Base-by-base conservation (phyloP, 768 basidiomycete species). In the Tulasnella sp. region DNA sequence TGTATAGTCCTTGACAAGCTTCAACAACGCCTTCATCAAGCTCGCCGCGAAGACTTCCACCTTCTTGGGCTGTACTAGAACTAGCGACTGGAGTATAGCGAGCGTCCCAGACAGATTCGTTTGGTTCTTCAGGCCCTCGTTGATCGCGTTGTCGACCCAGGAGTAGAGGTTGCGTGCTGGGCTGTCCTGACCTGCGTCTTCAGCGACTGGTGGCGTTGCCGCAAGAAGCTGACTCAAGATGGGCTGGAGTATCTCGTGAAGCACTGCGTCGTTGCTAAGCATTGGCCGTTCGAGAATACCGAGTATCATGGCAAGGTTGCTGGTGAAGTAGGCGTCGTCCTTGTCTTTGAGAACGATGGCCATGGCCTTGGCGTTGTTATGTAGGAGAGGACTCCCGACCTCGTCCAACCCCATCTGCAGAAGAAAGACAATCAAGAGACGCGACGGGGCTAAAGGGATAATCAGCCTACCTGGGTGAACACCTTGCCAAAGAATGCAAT, bases 261-360 rank as follows among this genome's bases (percentile, higher is more conserved):
- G 78, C 9, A 72, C 73, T 50, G 79, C 71, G 57, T 97, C 92
- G 22, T 93, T 91, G 21, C 82, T 83, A 15, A 84, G 71, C 67
- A 94, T 76, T 15, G 91, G 88, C 72, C 90, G 94, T 63, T 89
- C 85, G 55, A 98, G 77, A 22, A 98, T 80, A 63, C 85, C 85
- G 65, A 86, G 84, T 5, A 98, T 75, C 12, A 83, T 76, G 3
- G 73, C 69, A 0, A 87, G 80, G 67, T 97, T 92, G 21, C 75
- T 65, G 3, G 68, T 72, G 68, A 85, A 88, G 94, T 94, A 99
- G 0, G 77, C 69, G 64, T 92, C 84, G 19, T 84, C 78, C 66
- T 94, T 89, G 66, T 88, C 87, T 0, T 83, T 76, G 2, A 89
- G 76, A 43, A 96, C 84, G 21, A 92, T 83, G 58, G 91, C 86